A percentile compares a stretch with the other conserved stretches of the same genome.
These are phyloP conservation scores for Truncatella angustata DNA, from an alignment of 2,329 filamentous ascomycete species.

Conservation along the genomic window DNA sequence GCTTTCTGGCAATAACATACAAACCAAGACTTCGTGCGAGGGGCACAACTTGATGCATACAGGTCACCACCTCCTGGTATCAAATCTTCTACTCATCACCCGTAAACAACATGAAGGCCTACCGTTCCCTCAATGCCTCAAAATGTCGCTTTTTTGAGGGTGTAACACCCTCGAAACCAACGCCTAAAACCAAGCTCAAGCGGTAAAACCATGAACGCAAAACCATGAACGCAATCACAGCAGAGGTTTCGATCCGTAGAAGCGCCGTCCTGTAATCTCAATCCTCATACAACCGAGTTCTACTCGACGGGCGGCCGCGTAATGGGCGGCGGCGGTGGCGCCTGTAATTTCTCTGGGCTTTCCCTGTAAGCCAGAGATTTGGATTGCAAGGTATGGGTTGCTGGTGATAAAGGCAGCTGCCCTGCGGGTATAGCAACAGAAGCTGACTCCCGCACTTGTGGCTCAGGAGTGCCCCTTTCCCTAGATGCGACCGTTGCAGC, in stretches of 20 bases:
- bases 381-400: constrained; percentile 29
- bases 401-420: constrained; percentile 27
- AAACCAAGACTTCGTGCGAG: too few relatives aligned
- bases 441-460: constrained; percentile 4
- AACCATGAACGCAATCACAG: background rate
- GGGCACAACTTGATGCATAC: too few relatives aligned
- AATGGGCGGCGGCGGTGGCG: constrained; percentile 26
- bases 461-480: constrained; percentile 25
- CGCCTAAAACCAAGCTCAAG: background rate
- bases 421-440: constrained; percentile 7
- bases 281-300: too few relatives aligned
- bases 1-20: too few relatives aligned
- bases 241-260: too few relatives aligned
- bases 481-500: constrained; percentile 27
- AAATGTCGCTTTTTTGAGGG: background rate
- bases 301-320: too few relatives aligned
- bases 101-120: background rate
- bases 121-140: background rate
- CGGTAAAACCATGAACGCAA: background rate
- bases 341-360: constrained; percentile 54
- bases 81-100: background rate
- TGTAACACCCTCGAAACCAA: background rate
- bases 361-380: constrained; percentile 58
- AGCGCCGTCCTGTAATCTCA: too few relatives aligned
- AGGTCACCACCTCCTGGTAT: too few relatives aligned